These are phyloP conservation scores for Diaporthe australafricana DNA, from an alignment of 2,329 filamentous ascomycete genomes.

Conservation along the genomic window DNA sequence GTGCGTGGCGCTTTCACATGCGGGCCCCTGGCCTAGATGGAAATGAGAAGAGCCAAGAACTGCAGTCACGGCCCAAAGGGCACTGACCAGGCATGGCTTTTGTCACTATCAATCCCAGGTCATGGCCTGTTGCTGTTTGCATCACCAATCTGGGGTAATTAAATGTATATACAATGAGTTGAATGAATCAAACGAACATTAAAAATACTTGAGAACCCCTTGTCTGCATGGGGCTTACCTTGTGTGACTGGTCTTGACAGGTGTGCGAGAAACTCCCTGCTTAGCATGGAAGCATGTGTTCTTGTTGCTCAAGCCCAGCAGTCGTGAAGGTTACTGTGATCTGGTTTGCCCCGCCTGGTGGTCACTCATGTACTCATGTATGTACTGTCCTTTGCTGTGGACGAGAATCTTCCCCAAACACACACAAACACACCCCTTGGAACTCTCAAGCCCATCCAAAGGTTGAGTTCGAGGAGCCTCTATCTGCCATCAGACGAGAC, in stretches of 20 bases:
- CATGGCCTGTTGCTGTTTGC: constrained; percentile 1
- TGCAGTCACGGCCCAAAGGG: background rate
- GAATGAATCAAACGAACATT: constrained; percentile 25
- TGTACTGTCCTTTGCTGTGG: too few species aligned
- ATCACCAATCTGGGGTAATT: background rate
- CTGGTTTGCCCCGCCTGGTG: too few species aligned
- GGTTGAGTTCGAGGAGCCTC: too few species aligned
- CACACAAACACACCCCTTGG: too few species aligned
- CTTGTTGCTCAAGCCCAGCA: too few species aligned
- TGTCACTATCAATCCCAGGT: background rate
- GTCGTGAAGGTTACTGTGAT: too few species aligned
- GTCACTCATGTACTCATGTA: too few species aligned
- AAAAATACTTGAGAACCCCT: background rate
- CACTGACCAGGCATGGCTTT: background rate
- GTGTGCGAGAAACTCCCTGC: too few species aligned
- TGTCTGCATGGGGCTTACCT: background rate
- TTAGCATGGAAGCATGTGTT: too few species aligned
- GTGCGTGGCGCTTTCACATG: constrained; percentile 38
- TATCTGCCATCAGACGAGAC: too few species aligned
- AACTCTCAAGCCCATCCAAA: too few species aligned
- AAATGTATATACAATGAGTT: constrained; percentile 21
- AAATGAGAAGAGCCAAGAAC: background rate
- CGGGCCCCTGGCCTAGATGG: constrained; percentile 18
- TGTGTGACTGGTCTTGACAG: background rate
- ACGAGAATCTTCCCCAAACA: too few species aligned